Conservation (phyloP, 2,329 filamentous ascomycete genomes). For the Fusarium brevicatenulatum region DNA sequence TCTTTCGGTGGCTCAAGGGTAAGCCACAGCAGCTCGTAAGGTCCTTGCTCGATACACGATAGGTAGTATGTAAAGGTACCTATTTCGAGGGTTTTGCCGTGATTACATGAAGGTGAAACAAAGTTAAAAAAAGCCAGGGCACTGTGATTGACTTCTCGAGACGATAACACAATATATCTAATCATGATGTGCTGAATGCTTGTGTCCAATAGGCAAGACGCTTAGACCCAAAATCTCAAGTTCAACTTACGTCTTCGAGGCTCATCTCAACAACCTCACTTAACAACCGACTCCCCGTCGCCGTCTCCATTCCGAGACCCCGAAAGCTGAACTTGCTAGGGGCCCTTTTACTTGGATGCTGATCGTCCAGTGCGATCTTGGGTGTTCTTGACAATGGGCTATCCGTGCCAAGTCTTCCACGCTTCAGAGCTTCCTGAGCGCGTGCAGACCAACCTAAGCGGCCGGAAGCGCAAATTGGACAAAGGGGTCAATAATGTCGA, state of each 20-base stretch:
- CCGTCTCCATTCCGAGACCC: conserved; percentile 49
- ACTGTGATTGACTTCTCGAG: background rate
- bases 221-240: conserved; percentile 12
- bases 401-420: conserved; percentile 66
- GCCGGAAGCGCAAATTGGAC: conserved; percentile 63
- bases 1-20: background rate
- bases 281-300: conserved; percentile 61
- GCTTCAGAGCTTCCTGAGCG: conserved; percentile 60
- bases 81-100: background rate
- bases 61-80: background rate
- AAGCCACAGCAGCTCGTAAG: background rate
- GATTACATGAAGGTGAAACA: background rate
- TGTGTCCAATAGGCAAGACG: conserved; percentile 15
- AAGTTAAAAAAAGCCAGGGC: background rate
- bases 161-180: background rate
- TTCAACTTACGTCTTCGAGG: conserved; percentile 66
- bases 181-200: conserved; percentile 30
- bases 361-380: background rate
- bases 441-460: conserved; percentile 59
- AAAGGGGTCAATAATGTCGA: conserved; percentile 56
- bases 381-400: conserved; percentile 59
- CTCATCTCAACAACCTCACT: conserved; percentile 66
- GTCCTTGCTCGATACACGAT: background rate
- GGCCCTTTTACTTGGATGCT: background rate
- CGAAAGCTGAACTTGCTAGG: background rate